These are phyloP conservation scores for Macrocybe gigantea DNA, from an alignment of 768 basidiomycete genomes.

Conservation along the genomic window DNA sequence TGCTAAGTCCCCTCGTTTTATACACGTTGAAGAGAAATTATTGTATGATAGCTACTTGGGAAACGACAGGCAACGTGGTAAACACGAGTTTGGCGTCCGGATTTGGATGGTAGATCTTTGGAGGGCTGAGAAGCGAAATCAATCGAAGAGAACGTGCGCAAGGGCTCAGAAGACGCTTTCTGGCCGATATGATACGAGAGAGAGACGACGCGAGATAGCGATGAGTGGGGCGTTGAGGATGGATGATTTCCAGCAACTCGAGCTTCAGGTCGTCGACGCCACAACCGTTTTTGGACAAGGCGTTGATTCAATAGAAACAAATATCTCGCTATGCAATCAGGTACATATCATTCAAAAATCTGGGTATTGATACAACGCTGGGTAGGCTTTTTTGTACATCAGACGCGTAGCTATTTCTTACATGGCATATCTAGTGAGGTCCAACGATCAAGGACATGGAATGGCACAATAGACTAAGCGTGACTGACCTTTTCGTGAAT, in stretches of 20 bases:
- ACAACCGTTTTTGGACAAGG: no score
- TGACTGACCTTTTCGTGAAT: conserved; percentile 72
- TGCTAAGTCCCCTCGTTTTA: conserved; percentile 46
- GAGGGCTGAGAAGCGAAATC: conserved; percentile 16
- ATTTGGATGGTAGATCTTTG: conserved; percentile 21
- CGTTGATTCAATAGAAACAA: no score
- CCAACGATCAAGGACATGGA: background rate
- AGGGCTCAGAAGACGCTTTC: conserved; percentile 1
- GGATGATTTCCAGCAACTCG: no score
- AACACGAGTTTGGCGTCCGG: conserved; percentile 58
- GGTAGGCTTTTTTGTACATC: no score
- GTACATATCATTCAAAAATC: no score
- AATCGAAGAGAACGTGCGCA: conserved; percentile 9
- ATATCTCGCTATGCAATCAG: no score
- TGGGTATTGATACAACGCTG: conserved; percentile 4
- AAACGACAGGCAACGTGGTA: conserved; percentile 63
- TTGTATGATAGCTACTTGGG: conserved; percentile 25
- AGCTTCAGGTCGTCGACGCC: no score
- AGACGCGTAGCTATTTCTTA: conserved; percentile 4
- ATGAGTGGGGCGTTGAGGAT: no score
- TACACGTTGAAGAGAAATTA: conserved; percentile 51
- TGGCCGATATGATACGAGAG: background rate
- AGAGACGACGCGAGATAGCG: background rate
- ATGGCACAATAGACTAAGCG: background rate
- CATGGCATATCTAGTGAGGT: conserved; percentile 18